These are phyloP conservation scores for Chaetomiaceae sp. DNA, from an alignment of 2,329 filamentous ascomycete genomes.

Conservation along the genomic window DNA sequence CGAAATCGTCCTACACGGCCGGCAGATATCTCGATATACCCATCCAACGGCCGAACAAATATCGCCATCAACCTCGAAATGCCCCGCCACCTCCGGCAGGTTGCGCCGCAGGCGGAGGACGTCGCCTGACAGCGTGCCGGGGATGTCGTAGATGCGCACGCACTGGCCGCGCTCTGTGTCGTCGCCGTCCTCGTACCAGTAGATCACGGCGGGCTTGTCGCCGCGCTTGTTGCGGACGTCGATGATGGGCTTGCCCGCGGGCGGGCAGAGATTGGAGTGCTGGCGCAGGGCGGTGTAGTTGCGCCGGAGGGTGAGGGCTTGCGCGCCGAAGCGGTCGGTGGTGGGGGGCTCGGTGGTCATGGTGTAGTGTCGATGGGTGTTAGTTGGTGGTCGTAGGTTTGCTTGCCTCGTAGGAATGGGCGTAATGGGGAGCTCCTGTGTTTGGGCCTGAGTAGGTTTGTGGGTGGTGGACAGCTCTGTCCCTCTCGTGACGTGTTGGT, in stretches of 20 bases:
- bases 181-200: constrained; percentile 10
- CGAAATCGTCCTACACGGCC: constrained; percentile 10
- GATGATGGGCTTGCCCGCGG: constrained; percentile 2
- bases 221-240: constrained; percentile 5
- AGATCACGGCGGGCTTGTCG: neutral
- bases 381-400: too few species aligned
- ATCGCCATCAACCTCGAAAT: constrained; percentile 8
- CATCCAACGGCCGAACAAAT: neutral
- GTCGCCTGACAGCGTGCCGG: constrained; percentile 4
- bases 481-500: too few species aligned
- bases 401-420: too few species aligned
- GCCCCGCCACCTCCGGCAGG: neutral
- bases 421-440: too few species aligned
- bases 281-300: constrained; percentile 4
- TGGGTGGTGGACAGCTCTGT: too few species aligned
- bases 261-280: constrained; percentile 4
- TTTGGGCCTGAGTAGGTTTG: too few species aligned
- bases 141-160: constrained; percentile 7
- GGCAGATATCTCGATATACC: too few species aligned
- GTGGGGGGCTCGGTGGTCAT: too few species aligned
- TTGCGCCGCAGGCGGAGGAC: constrained; percentile 5
- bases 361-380: too few species aligned
- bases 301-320: too few species aligned
- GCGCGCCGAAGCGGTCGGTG: too few species aligned
- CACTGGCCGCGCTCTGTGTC: constrained; percentile 5